A percentile compares a stretch with the other conserved stretches of the same genome.
Conservation (phyloP, 305 asterid genomes). For the Caryopteris hybrid region DNA sequence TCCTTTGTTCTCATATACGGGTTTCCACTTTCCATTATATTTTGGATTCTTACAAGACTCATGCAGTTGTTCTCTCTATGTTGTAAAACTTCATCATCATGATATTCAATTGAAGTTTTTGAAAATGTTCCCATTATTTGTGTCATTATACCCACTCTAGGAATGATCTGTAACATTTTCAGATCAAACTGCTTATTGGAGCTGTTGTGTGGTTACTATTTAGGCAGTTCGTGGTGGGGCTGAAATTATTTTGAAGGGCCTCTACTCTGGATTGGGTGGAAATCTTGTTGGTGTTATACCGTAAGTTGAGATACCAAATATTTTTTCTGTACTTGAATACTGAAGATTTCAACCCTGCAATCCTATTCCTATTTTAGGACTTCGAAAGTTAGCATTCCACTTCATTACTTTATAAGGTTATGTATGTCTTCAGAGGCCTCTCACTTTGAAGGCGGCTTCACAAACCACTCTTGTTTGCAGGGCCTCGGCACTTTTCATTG, state of each 20-base stretch:
- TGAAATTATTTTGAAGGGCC: conserved; percentile 53
- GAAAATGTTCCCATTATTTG: background rate
- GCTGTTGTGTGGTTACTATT: conserved; percentile 19
- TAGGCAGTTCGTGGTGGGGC: conserved; percentile 69
- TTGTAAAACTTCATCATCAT: background rate
- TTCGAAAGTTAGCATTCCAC: background rate
- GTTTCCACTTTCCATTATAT: background rate
- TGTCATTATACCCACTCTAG: background rate
- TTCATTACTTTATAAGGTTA: background rate
- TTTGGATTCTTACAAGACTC: background rate
- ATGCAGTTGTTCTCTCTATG: background rate
- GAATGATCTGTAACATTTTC: background rate
- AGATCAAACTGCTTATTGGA: background rate
- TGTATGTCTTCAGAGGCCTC: background rate
- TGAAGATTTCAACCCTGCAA: background rate
- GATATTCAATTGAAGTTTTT: background rate
- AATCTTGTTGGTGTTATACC: conserved; percentile 71
- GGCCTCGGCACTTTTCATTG: conserved; percentile 73
- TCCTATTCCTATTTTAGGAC: background rate
- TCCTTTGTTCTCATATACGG: background rate
- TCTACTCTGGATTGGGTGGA: conserved; percentile 72
- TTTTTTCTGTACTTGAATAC: background rate
- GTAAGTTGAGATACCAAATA: conserved; percentile 34
- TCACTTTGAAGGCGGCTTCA: background rate
- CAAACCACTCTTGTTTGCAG: conserved; percentile 29